A percentile compares a stretch with the other conserved stretches of the same genome.
Evolutionary conservation across 108 stramenopile genomes (phyloP).

Genomic region (Ochromonas danica): DNA sequence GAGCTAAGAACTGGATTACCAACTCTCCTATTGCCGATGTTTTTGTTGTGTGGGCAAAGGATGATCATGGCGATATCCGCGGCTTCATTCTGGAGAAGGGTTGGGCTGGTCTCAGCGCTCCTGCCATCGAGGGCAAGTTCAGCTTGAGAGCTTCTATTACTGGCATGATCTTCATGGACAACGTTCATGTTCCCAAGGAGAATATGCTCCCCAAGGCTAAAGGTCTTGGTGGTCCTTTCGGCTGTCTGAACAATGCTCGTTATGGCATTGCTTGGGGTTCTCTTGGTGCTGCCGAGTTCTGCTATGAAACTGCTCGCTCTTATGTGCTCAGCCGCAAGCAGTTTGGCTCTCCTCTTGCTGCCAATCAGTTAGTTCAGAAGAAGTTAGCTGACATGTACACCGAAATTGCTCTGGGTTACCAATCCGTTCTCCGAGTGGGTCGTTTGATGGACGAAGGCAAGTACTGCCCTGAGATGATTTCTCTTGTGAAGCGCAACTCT

Average conservation of each 20-base stretch:
- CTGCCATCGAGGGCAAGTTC: constrained; percentile 86
- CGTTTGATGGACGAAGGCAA: constrained; percentile 73
- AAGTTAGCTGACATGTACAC: constrained; percentile 91
- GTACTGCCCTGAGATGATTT: constrained; percentile 79
- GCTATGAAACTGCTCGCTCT: constrained; percentile 72
- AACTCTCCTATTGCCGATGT: constrained; percentile 91
- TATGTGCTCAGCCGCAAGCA: constrained; percentile 77
- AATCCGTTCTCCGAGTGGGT: constrained; percentile 70
- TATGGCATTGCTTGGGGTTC: constrained; percentile 92
- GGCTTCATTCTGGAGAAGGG: constrained; percentile 82
- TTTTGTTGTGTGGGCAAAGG: constrained; percentile 80
- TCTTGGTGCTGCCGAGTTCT: constrained; percentile 88
- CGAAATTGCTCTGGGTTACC: constrained; percentile 64
- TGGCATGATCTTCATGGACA: constrained; percentile 88
- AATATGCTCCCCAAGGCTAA: constrained; percentile 50
- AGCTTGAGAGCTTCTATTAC: constrained; percentile 76
- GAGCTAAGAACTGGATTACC: constrained; percentile 95
- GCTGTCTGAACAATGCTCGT: constrained; percentile 89
- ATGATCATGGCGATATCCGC: constrained; percentile 69
- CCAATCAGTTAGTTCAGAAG: constrained; percentile 89
- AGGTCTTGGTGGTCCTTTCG: constrained; percentile 70
- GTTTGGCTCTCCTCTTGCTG: constrained; percentile 85
- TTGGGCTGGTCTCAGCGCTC: constrained; percentile 65
- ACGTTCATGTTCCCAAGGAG: constrained; percentile 65
- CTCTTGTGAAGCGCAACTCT: constrained; percentile 85